These are phyloP conservation scores for Amphirosellinia nigrospora DNA, from an alignment of 495 filamentous ascomycete species.

Conservation along the genomic window DNA sequence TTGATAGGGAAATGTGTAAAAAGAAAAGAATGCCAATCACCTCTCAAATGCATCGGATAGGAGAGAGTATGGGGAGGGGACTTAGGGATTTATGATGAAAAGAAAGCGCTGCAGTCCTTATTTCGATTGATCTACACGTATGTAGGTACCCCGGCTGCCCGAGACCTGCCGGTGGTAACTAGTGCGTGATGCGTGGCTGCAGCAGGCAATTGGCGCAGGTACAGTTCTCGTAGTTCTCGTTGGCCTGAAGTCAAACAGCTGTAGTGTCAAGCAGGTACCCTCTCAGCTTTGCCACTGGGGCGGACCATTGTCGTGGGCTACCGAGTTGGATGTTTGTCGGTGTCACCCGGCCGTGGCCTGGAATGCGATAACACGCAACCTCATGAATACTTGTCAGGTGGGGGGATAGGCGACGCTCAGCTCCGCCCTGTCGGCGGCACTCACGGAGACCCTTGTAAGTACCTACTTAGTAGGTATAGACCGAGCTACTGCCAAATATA, in stretches of 20 bases:
- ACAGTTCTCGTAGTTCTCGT: not conserved
- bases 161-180: slow-evolving; percentile 7
- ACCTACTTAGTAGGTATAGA: no score
- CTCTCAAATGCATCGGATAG: slow-evolving; percentile 3
- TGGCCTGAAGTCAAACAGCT: not conserved
- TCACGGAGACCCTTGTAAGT: not conserved
- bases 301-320: slow-evolving; percentile 8
- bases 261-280: slow-evolving; percentile 5
- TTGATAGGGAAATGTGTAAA: not conserved
- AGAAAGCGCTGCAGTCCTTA: slow-evolving; percentile 21
- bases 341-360: slow-evolving; percentile 6
- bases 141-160: slow-evolving; percentile 1
- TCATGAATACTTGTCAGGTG: not conserved
- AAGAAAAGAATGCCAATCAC: slow-evolving; percentile 13
- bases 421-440: slow-evolving; percentile 14
- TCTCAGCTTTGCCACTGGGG: slow-evolving; percentile 7
- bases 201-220: slow-evolving; percentile 12
- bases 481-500: not conserved
- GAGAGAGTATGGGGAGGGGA: not conserved
- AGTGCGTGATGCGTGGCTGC: slow-evolving; percentile 11
- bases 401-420: not conserved
- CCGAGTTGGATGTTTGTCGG: not conserved
- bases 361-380: slow-evolving; percentile 12
- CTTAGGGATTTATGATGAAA: slow-evolving; percentile 13
- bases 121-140: not conserved